Evolutionary conservation across 306 rosid genomes (phyloP), one percentile per base, ranked within the genome.

Genomic region (Cucumis cinereus): DNA sequence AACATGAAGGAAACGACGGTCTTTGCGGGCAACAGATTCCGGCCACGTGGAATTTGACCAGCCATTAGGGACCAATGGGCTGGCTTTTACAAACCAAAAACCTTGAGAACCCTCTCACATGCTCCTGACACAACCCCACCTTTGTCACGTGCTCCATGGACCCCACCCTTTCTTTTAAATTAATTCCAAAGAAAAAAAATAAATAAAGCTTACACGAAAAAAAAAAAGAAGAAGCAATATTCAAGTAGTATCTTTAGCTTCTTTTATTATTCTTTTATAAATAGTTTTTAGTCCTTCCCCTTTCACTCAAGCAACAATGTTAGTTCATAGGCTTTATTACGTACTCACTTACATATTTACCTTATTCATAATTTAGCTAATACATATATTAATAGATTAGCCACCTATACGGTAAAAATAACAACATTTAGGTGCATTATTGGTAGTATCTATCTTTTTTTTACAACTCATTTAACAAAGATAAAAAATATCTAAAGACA

Each of bases 111-210:
- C 58, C 64, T 43, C 74, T 85, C 92, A 93, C 97, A 93, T 93
- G 97, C 78, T 87, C 82, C 98, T 93, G 97, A 93, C 91, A 82
- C 83, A 75, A 73, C 76, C 81, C 88, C 81, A 79, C 73, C 94
- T 87, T 85, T 82, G 74, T 89, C 97, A 87, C 96, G 93, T 93
- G 92, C 90, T 78, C 69, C 19, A 63, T 74, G 85, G 90, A 81
- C 77, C 90, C 82, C 79, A 74, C 87, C 33, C 11, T 11, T 64
- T 8, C 74, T 64, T 77, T 60, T 24, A 30, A 38, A 19, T 62
- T 49, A 61, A 62, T 56, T 24, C 30, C 33, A 14, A 76, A 43
- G 10, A n/a, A 47, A 47, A 23, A 24, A 10, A 2, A 2, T 30
- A 41, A 41, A 45, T 26, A 40, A 77, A 62, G 54, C 58, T 36